These are phyloP conservation scores for Periconia macrospinosa DNA, from an alignment of 2,329 filamentous ascomycete genomes.

Conservation along the genomic window DNA sequence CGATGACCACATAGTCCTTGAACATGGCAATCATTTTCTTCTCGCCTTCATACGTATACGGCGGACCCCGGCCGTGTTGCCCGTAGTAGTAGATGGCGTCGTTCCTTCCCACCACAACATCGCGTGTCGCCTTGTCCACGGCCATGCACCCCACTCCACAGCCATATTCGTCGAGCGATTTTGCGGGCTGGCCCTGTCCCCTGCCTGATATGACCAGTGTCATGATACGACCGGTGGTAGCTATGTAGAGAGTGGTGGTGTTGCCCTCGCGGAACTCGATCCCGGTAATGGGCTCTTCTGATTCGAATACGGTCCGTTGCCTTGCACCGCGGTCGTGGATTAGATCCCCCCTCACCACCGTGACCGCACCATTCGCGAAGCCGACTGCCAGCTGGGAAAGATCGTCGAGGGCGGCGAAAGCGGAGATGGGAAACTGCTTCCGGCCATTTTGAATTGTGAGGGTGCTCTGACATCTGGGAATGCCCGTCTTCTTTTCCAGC, in stretches of 20 bases:
- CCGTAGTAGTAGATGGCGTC: slow-evolving; percentile 93
- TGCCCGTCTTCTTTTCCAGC: slow-evolving; percentile 87
- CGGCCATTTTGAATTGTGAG: slow-evolving; percentile 85
- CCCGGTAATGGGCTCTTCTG: slow-evolving; percentile 92
- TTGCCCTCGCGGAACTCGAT: slow-evolving; percentile 71
- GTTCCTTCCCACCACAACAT: slow-evolving; percentile 88
- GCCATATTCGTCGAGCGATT: slow-evolving; percentile 84
- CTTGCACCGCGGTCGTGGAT: slow-evolving; percentile 94
- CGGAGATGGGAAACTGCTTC: slow-evolving; percentile 92
- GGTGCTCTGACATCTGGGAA: slow-evolving; percentile 85
- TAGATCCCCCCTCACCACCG: slow-evolving; percentile 88
- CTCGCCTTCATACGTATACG: slow-evolving; percentile 86
- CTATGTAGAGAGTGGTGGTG: slow-evolving; percentile 82
- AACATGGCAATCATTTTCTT: slow-evolving; percentile 82
- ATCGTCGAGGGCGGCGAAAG: slow-evolving; percentile 84
- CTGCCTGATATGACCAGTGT: slow-evolving; percentile 85
- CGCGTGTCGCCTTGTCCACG: slow-evolving; percentile 74
- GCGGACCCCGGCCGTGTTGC: slow-evolving; percentile 78
- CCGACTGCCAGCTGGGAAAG: slow-evolving; percentile 91
- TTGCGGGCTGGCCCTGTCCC: slow-evolving; percentile 85
- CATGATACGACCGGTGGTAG: slow-evolving; percentile 84
- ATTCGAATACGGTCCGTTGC: slow-evolving; percentile 93
- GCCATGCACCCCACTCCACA: slow-evolving; percentile 97
- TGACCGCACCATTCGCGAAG: slow-evolving; percentile 93
- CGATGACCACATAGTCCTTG: slow-evolving; percentile 82